These are phyloP conservation scores for Chrysosporium queenslandicum DNA, from an alignment of 2,329 filamentous ascomycete species.

Conservation along the genomic window DNA sequence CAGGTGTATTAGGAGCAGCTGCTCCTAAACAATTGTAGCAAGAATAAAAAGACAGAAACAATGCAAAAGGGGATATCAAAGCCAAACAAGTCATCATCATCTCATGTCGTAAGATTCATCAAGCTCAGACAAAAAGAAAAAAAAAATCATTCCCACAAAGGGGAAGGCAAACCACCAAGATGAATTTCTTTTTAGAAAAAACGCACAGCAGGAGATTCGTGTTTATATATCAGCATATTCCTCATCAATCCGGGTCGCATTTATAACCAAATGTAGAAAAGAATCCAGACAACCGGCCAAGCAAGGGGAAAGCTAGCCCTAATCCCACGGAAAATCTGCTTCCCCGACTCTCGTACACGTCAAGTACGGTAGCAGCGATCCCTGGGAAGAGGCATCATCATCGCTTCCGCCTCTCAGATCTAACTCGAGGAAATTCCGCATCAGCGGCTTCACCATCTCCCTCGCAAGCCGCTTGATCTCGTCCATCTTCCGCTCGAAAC, in stretches of 20 bases:
- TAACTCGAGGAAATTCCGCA: constrained; percentile 74
- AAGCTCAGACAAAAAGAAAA: background rate
- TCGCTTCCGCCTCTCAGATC: constrained; percentile 46
- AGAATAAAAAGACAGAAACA: background rate
- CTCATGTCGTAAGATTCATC: constrained; percentile 4
- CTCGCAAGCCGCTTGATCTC: constrained; percentile 77
- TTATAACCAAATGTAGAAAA: background rate
- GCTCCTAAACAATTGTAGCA: background rate
- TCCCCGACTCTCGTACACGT: constrained; percentile 55
- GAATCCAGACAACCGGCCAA: background rate
- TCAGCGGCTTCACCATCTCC: constrained; percentile 73
- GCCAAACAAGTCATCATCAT: background rate
- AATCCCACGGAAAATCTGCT: constrained; percentile 54
- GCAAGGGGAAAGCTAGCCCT: constrained; percentile 3
- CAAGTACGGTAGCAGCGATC: constrained; percentile 45
- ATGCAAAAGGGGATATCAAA: constrained; percentile 6
- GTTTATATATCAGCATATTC: background rate
- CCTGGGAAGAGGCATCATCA: constrained; percentile 26
- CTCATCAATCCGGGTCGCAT: background rate
- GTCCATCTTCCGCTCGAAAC: constrained; percentile 78
- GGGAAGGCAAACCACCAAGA: background rate
- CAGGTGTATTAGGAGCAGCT: background rate
- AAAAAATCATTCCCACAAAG: background rate
- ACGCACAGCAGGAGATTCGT: background rate
- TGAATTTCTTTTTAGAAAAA: too few relatives aligned